phyloP scores from a whole-genome alignment of 108 stramenopile species.

The Ochromonas danica region DNA sequence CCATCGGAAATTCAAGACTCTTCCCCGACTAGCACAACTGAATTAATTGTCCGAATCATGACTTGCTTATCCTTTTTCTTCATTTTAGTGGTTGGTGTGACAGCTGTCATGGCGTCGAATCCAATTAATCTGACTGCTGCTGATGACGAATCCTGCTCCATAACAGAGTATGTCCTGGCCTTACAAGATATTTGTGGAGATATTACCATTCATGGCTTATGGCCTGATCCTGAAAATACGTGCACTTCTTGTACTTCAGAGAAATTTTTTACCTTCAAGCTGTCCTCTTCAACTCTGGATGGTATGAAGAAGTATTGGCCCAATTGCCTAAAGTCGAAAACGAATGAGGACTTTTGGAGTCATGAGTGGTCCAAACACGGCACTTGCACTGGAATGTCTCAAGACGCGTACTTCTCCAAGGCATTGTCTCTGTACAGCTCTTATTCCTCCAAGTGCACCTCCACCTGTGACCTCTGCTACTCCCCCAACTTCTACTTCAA shows the following conservation, averaged over 20 bases:
- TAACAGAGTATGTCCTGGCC: conserved; percentile 1
- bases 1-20: too few species aligned
- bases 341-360: conserved; percentile 55
- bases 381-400: conserved; percentile 60
- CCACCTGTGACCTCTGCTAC: background rate
- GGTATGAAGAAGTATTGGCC: conserved; percentile 49
- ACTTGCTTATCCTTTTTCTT: too few species aligned
- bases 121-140: too few species aligned
- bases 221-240: conserved; percentile 37
- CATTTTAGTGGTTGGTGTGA: too few species aligned
- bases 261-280: conserved; percentile 39
- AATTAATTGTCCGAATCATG: too few species aligned
- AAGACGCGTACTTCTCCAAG: conserved; percentile 56
- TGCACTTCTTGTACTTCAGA: conserved; percentile 41
- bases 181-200: background rate
- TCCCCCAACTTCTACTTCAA: background rate
- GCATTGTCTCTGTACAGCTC: background rate
- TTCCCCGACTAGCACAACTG: too few species aligned
- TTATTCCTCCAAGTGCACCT: background rate
- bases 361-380: conserved; percentile 73
- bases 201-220: conserved; percentile 51
- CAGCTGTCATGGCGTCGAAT: too few species aligned
- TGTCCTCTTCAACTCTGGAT: conserved; percentile 39
- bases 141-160: too few species aligned
- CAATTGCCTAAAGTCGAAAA: conserved; percentile 37